Percentiles rank a stretch among this genome's conserved stretches.
Conservation (phyloP, 805 yeast species). For the Pichia scutulata region DNA sequence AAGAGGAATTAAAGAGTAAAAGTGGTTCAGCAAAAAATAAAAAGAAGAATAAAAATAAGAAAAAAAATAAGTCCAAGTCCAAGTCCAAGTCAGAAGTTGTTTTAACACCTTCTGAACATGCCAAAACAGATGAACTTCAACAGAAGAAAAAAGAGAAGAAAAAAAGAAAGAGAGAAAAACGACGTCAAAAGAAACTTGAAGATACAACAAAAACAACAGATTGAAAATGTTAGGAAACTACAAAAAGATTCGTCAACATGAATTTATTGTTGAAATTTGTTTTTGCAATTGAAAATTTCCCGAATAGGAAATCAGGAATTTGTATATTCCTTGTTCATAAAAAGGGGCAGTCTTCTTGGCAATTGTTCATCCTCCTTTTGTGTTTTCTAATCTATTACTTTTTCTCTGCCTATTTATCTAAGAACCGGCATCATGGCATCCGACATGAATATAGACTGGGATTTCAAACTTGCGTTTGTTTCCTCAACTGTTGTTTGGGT, state of each 20-base stretch:
- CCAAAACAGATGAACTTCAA: neutral
- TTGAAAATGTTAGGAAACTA: neutral
- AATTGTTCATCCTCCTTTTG: neutral
- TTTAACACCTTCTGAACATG: neutral
- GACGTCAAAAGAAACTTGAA: neutral
- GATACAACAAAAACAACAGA: neutral
- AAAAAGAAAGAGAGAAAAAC: neutral
- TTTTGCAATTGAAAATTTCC: neutral
- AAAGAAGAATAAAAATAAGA: neutral
- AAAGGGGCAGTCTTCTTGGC: neutral
- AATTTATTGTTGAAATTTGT: neutral
- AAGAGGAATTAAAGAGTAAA: neutral
- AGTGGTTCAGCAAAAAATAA: neutral
- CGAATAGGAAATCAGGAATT: neutral
- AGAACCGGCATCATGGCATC: neutral
- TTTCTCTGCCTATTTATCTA: neutral
- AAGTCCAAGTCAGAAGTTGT: neutral
- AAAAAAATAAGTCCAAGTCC: neutral
- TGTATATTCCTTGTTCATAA: neutral
- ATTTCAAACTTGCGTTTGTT: constrained; percentile 2
- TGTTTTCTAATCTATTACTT: neutral
- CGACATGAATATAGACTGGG: neutral
- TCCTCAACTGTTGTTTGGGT: constrained; percentile 9
- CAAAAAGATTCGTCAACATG: neutral
- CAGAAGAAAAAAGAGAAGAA: neutral